Conservation (phyloP, 495 filamentous ascomycete genomes). For the Daldinia decipiens region DNA sequence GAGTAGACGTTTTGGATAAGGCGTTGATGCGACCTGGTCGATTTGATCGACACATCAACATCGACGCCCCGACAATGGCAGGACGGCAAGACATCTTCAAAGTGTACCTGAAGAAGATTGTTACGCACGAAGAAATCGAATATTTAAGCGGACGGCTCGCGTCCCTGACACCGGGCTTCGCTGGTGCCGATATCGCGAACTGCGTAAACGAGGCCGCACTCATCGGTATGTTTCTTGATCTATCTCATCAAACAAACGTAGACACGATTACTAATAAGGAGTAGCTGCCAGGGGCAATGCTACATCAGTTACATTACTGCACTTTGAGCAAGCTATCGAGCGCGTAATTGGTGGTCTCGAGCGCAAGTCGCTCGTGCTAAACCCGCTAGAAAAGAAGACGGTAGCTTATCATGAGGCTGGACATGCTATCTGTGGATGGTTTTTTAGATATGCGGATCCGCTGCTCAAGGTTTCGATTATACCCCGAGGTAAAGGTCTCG, state of each 20-base stretch:
- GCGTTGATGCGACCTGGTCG: slow-evolving; percentile 96
- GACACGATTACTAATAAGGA: slow-evolving; percentile 49
- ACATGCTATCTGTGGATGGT: slow-evolving; percentile 99
- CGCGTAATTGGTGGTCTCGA: slow-evolving; percentile 95
- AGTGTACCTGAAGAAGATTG: slow-evolving; percentile 91
- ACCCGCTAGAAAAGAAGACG: slow-evolving; percentile 90
- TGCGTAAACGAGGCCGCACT: slow-evolving; percentile 97
- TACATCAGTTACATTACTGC: slow-evolving; percentile 78
- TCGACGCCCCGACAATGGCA: slow-evolving; percentile 95
- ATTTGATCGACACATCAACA: slow-evolving; percentile 94
- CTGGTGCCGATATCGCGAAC: slow-evolving; percentile 97
- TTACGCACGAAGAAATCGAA: slow-evolving; percentile 88
- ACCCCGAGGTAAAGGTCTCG: slow-evolving; percentile 90
- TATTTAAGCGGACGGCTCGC: slow-evolving; percentile 86
- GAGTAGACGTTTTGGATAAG: slow-evolving; percentile 92
- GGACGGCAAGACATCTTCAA: slow-evolving; percentile 95
- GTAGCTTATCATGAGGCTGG: slow-evolving; percentile 99
- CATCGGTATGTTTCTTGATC: slow-evolving; percentile 74
- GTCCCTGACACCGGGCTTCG: slow-evolving; percentile 93
- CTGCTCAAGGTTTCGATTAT: slow-evolving; percentile 99
- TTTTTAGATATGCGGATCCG: slow-evolving; percentile 93
- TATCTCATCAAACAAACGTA: not conserved
- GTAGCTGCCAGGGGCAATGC: slow-evolving; percentile 85
- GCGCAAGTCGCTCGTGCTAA: slow-evolving; percentile 93
- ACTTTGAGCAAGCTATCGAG: slow-evolving; percentile 98